These are phyloP conservation scores for Perkinsus chesapeaki DNA, from an alignment of 169 alveolate genomes.

Conservation along the genomic window DNA sequence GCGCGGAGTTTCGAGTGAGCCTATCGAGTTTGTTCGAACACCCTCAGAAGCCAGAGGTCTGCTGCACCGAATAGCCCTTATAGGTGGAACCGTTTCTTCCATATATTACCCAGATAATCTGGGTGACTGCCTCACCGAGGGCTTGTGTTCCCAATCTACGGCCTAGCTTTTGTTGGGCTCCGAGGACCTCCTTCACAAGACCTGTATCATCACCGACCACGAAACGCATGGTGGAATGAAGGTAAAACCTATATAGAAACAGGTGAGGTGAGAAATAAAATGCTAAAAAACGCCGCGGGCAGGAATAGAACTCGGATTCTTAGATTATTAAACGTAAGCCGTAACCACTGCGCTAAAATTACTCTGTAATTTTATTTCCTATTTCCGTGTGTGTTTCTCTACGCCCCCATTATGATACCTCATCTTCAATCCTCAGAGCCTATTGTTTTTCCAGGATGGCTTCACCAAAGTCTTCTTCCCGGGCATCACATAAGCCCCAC, in stretches of 20 bases:
- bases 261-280: background rate
- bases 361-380: too few relatives aligned
- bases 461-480: background rate
- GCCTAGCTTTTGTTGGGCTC: background rate
- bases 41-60: too few relatives aligned
- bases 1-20: too few relatives aligned
- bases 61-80: too few relatives aligned
- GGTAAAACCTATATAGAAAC: background rate
- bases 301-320: background rate
- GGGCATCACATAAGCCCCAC: slow-evolving; percentile 1
- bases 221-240: background rate
- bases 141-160: background rate
- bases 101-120: background rate
- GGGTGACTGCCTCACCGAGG: background rate
- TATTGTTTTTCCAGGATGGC: background rate
- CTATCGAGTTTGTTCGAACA: too few relatives aligned
- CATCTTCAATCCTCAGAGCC: background rate
- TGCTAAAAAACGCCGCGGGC: background rate
- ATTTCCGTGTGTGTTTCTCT: too few relatives aligned
- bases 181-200: background rate
- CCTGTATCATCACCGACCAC: background rate
- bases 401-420: too few relatives aligned
- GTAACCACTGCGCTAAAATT: too few relatives aligned
- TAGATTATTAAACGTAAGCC: too few relatives aligned
- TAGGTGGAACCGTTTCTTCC: too few relatives aligned